A percentile compares a stretch with the other conserved stretches of the same genome.
Evolutionary conservation across 179 eudicot genomes (phyloP).

Genomic region (Silene noctiflora): DNA sequence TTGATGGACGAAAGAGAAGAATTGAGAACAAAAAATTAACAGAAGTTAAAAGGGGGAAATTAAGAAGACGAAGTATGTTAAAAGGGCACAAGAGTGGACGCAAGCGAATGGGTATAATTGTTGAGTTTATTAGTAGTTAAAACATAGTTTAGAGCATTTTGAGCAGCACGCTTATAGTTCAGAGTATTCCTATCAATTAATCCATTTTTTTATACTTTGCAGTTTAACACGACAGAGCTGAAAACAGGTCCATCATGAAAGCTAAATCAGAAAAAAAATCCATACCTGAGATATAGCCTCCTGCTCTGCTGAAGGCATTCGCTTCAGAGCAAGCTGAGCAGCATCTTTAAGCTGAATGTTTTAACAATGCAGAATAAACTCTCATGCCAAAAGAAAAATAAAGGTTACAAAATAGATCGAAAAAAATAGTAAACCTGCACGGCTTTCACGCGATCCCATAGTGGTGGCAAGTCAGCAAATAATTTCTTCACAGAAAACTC

Average conservation of each 20-base stretch:
- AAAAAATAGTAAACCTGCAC: constrained; percentile 53
- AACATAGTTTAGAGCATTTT: too few relatives aligned
- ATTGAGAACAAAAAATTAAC: too few relatives aligned
- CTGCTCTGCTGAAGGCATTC: constrained; percentile 92
- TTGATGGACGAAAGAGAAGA: too few relatives aligned
- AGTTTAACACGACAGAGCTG: neutral
- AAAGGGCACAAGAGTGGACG: too few relatives aligned
- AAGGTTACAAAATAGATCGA: constrained; percentile 8
- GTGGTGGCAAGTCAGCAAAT: constrained; percentile 82
- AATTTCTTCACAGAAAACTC: constrained; percentile 81
- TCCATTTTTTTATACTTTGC: neutral
- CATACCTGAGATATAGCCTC: constrained; percentile 96
- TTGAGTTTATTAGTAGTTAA: too few relatives aligned
- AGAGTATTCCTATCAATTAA: too few relatives aligned
- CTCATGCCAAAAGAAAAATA: constrained; percentile 11
- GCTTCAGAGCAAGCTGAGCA: constrained; percentile 90
- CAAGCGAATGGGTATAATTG: too few relatives aligned
- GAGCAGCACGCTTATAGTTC: too few relatives aligned
- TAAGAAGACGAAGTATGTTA: too few relatives aligned
- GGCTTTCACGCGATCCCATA: constrained; percentile 91
- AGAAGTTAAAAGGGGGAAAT: too few relatives aligned
- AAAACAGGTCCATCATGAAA: neutral
- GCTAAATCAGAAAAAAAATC: constrained; percentile 1
- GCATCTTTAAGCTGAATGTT: constrained; percentile 78
- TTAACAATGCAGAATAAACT: constrained; percentile 13